A percentile compares a stretch with the other conserved stretches of the same genome.
Evolutionary conservation across 176 grass and related monocot species (phyloP).

Genomic region (Themeda triandra): DNA sequence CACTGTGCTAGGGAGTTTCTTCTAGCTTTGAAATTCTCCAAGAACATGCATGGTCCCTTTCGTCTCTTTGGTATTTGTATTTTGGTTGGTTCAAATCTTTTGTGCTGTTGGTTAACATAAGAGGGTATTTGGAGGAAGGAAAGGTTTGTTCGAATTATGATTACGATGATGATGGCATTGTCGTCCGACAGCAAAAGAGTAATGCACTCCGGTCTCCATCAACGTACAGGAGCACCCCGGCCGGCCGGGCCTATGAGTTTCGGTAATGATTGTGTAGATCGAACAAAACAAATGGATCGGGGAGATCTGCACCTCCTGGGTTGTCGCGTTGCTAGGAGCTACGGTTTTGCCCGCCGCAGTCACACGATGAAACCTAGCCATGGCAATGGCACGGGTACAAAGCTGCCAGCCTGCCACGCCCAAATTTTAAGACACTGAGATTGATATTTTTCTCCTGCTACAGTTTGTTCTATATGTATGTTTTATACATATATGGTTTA

Average conservation of each 20-base stretch:
- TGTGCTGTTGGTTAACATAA: background rate
- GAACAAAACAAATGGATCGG: conserved; percentile 3
- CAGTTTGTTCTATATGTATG: too few species aligned
- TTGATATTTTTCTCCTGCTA: too few species aligned
- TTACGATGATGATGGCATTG: background rate
- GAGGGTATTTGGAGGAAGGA: background rate
- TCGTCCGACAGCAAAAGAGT: conserved; percentile 27
- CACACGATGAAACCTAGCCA: too few species aligned
- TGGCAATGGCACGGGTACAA: too few species aligned
- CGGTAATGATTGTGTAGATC: conserved; percentile 40
- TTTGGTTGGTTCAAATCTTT: background rate
- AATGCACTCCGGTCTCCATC: conserved; percentile 39
- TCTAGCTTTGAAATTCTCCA: conserved; percentile 30
- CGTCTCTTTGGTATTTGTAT: background rate
- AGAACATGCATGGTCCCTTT: background rate
- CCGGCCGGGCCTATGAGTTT: conserved; percentile 12
- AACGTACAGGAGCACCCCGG: background rate
- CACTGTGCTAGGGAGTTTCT: conserved; percentile 22
- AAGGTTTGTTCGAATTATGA: background rate
- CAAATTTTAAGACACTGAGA: too few species aligned
- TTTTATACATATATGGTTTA: too few species aligned
- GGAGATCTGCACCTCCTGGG: background rate
- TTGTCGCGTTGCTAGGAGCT: background rate
- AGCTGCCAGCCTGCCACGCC: too few species aligned
- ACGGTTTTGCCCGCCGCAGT: background rate